A percentile compares a stretch with the other conserved stretches of the same genome.
phyloP scores from a whole-genome alignment of 2,329 filamentous ascomycete species.

The Clarireedia paspali region DNA sequence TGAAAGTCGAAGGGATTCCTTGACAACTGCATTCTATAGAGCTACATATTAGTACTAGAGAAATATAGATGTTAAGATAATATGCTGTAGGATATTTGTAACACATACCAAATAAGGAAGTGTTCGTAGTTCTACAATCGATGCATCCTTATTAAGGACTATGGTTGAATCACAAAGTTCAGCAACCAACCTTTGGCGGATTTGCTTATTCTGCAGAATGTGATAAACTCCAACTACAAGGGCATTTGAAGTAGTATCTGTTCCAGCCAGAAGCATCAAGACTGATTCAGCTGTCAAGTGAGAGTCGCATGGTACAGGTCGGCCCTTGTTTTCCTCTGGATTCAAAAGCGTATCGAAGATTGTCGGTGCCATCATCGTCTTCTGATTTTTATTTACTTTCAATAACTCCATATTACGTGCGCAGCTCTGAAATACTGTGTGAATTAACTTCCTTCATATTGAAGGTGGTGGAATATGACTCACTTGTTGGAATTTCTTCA shows the following conservation, averaged over 20 bases:
- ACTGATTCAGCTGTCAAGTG: neutral
- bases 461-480: neutral
- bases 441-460: neutral
- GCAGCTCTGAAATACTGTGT: neutral
- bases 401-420: neutral
- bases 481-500: neutral
- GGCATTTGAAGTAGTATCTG: neutral
- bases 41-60: too few species aligned
- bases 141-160: neutral
- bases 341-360: neutral
- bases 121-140: neutral
- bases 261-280: neutral
- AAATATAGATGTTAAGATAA: too few species aligned
- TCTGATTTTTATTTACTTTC: neutral
- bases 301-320: neutral
- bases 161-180: neutral
- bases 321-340: neutral
- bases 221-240: neutral
- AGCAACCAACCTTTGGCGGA: neutral
- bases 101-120: constrained; percentile 37
- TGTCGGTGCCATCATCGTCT: neutral
- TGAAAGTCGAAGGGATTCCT: constrained; percentile 39
- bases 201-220: neutral
- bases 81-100: too few species aligned
- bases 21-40: constrained; percentile 36